Conservation (phyloP, 352 stramenopile species). For the Phytophthora brassicae region DNA sequence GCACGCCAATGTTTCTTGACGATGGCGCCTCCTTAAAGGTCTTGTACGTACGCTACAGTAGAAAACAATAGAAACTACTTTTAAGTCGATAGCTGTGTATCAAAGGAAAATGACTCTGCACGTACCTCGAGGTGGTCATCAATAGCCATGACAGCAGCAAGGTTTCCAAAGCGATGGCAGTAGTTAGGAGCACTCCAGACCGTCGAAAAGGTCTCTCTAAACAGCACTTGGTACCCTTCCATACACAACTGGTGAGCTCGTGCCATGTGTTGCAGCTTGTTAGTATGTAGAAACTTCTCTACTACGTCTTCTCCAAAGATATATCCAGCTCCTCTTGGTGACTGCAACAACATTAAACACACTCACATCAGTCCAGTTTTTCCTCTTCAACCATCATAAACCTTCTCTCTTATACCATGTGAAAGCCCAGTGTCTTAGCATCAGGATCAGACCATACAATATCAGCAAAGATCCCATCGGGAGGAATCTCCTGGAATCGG, state of each 20-base stretch:
- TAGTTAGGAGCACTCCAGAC: slow-evolving; percentile 89
- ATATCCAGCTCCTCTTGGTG: slow-evolving; percentile 78
- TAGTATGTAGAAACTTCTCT: slow-evolving; percentile 81
- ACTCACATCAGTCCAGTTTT: slow-evolving; percentile 13
- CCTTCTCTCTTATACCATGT: slow-evolving; percentile 42
- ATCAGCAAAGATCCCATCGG: slow-evolving; percentile 76
- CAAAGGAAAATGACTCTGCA: neutral
- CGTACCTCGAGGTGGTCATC: slow-evolving; percentile 61
- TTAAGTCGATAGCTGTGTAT: neutral
- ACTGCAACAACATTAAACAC: slow-evolving; percentile 59
- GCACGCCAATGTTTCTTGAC: slow-evolving; percentile 64
- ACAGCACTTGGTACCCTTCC: slow-evolving; percentile 80
- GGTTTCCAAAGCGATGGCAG: slow-evolving; percentile 83
- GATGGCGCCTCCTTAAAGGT: slow-evolving; percentile 80
- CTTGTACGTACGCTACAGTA: slow-evolving; percentile 73
- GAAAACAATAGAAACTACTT: slow-evolving; percentile 17
- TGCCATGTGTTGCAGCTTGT: slow-evolving; percentile 80
- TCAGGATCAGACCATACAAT: slow-evolving; percentile 88
- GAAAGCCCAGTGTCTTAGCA: slow-evolving; percentile 83
- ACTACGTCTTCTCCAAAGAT: slow-evolving; percentile 88
- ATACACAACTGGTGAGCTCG: slow-evolving; percentile 87
- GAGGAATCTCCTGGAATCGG: slow-evolving; percentile 79
- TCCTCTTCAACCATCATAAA: slow-evolving; percentile 43
- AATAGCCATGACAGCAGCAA: slow-evolving; percentile 71
- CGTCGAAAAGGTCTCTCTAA: slow-evolving; percentile 77